Evolutionary conservation across 495 filamentous ascomycete genomes (phyloP), one percentile per base, ranked within the genome.

Genomic region (Penicillium herquei): DNA sequence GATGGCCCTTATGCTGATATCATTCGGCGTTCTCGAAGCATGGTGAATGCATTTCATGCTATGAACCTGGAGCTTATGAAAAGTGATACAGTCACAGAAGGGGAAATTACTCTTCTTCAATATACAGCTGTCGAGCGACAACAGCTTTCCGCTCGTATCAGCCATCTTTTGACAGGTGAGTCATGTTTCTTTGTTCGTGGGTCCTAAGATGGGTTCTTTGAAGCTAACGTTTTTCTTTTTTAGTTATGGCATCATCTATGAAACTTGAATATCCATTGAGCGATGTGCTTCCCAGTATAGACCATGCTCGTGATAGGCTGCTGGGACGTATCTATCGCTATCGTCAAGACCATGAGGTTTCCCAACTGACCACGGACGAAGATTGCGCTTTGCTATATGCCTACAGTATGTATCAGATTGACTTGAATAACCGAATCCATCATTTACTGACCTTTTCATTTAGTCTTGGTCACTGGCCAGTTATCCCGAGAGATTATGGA

Each of bases 1-100:
- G 78, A 85, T 31, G 78, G 74, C 11, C 79, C 77, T 34, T 90
- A 91, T 57, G 78, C 81, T 13, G 82, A 83, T 26, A 86, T 97
- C 41, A 79, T 96, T 62, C 80, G 83, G 12, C 87, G 87, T 30
- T 96, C 92, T 2, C 82, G 87, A 41, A 83, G 84, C 39, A 90
- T 96, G 70, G 83, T 97, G 11, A 92, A 98, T 70, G 85, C 89
- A 21, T 96, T 98, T 67, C 89, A 96, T 67, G 90, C 93, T 37
- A 96, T 98, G 87, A 95, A 92, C 61, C 84, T 96, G 3, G 86
- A 96, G 60, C 90, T 96, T 55, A 76, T 87, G 70, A 93, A 93
- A 67, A 87, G 89, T 46, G 78, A 87, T 9, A 82, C 81, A 32
- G 82, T 89, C 14, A 92, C 83, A 11, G 83, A 88, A 45, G 91